Evolutionary conservation across 805 yeast genomes (phyloP), one percentile per base, ranked within the genome.

Genomic region (Candida orba): DNA sequence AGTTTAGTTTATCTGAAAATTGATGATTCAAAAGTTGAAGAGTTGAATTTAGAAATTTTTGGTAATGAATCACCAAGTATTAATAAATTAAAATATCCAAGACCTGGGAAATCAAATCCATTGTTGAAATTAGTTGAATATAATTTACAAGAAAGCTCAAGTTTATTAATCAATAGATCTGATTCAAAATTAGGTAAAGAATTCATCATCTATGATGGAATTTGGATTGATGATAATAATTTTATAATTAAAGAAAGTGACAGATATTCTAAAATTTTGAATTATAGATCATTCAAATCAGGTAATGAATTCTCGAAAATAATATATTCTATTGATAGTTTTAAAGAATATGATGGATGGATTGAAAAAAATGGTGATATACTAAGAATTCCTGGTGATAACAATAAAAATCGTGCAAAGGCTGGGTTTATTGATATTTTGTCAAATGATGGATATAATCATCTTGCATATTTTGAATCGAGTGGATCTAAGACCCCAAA

Each of bases 71-170:
- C 81, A 54, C 85, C 86, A 1, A 52, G 55, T 4, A 50, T 63
- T 9, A 62, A 68, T 22, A 50, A 61, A 10, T 59, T 83, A 41
- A 78, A 75, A 49, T 85, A 85, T 58, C 90, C 95, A 2, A 83
- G 80, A 55, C 84, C 91, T 2, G 93, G 93, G 0, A 69, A 70
- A 27, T 51, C 64, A 1, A 80, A 81, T 53, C 91, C 95, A 1
- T 55, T 56, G 7, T 66, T 80, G 3, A 62, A 72, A 5, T 58
- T 84, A 8, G 60, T 68, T 36, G 58, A 71, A 10, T 79, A 68
- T 50, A 63, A 69, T 42, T 23, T 75, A 6, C 52, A 68, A 13
- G 53, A 38, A 3, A 52, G 50, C 17, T 42, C 44, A 40, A 40
- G 32, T 12, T 36, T 7, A 7, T 37, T 20, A 20, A 42, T 54